Base-by-base conservation (phyloP, 148 eudicot genomes). In the Beta vulgaris region DNA sequence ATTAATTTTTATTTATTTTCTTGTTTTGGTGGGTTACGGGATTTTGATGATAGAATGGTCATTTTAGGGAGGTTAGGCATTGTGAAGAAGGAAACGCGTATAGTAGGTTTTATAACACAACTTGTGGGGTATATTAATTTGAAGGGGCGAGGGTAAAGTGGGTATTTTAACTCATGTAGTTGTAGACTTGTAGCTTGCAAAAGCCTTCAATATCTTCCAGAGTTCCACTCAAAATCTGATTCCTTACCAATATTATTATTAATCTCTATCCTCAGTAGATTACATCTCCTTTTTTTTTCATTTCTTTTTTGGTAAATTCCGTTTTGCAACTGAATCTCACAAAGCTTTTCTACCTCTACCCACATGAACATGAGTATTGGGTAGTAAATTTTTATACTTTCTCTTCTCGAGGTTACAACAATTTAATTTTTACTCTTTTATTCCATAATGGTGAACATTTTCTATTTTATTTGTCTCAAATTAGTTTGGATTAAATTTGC, bases 51-150 rank as follows among this genome's bases (percentile, higher is more conserved):
- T 62, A 62, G 35, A 62, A 62, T 34, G 73, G 73, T 49, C 73
- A 69, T 70, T 51, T 70, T 70, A 7, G 15, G 43, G 73, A 53
- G 59, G 39, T 70, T 70, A 35, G 61, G 37, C 43, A 53, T 10
- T 34, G 55, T 12, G 43, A 73, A 21, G 31, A 73, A 73, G 76
- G 68, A 61, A 73, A 62, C 69, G 77, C 77, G 77, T 74, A 74
- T 44, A 55, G 43, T 18, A n/a, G 59, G 36, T 37, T 73, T 18
- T 59, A 60, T 13, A 64, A 35, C 59, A 25, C 68, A 61, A 62
- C 34, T 74, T 74, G 77, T 62, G 43, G 76, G 76, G 76, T 61
- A 59, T 60, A 60, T 61, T 73, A 34, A 35, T 62, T 64, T 64
- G 6, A 36, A 64, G n/a, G 68, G 68, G 14, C 12, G 36, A 34